Conservation (phyloP, 805 yeast genomes). For the Zygoascus flipseniorum region DNA sequence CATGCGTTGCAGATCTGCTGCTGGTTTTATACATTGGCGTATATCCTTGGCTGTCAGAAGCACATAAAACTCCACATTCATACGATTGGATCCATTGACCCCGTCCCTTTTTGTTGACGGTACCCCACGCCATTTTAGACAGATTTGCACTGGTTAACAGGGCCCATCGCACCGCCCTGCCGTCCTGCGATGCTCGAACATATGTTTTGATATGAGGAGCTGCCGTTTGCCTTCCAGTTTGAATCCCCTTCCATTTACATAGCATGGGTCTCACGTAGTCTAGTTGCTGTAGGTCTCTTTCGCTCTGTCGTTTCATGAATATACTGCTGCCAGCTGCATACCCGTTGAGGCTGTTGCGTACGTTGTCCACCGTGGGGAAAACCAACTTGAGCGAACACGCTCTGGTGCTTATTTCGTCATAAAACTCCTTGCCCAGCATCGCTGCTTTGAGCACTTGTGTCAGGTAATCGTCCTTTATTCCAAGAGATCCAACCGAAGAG, state of each 20-base stretch:
- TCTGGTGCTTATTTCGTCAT: background rate
- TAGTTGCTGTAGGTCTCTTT: conserved; percentile 31
- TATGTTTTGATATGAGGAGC: conserved; percentile 68
- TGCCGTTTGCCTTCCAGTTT: conserved; percentile 27
- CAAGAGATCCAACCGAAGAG: conserved; percentile 25
- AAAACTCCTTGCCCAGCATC: conserved; percentile 19
- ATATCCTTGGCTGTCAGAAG: conserved; percentile 22
- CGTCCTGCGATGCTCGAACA: conserved; percentile 7
- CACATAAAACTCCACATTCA: conserved; percentile 48
- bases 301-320: conserved; percentile 33
- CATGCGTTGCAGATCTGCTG: background rate
- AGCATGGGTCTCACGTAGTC: conserved; percentile 36
- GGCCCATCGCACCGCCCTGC: conserved; percentile 50
- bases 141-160: conserved; percentile 67
- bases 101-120: conserved; percentile 20
- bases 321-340: conserved; percentile 42
- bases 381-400: conserved; percentile 24
- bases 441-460: conserved; percentile 11
- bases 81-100: conserved; percentile 33
- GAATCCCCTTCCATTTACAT: conserved; percentile 36
- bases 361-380: conserved; percentile 38
- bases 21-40: conserved; percentile 1
- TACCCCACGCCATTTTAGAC: conserved; percentile 79
- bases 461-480: conserved; percentile 16
- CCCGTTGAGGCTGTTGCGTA: conserved; percentile 37